A percentile compares a stretch with the other conserved stretches of the same genome.
phyloP scores from a whole-genome alignment of 192 early-diverging fungal species.

The Mortierella claussenii region DNA sequence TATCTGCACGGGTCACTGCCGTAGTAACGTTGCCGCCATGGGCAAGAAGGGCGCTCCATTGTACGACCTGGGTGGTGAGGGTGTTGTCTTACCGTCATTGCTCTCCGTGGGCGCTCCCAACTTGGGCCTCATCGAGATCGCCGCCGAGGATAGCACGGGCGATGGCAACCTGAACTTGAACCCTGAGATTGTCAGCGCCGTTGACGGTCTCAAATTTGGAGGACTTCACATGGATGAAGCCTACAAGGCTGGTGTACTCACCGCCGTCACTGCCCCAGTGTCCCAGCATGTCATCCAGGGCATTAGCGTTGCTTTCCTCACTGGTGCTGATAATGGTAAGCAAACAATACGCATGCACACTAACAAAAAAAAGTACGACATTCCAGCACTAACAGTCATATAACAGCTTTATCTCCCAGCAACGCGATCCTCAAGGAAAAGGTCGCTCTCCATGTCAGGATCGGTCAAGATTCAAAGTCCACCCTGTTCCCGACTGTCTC shows the following conservation, averaged over 20 bases:
- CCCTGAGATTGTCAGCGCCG: slow-evolving; percentile 54
- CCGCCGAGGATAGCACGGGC: slow-evolving; percentile 62
- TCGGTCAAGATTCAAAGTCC: slow-evolving; percentile 62
- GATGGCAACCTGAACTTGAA: slow-evolving; percentile 63
- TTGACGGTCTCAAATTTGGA: slow-evolving; percentile 76
- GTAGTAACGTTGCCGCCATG: slow-evolving; percentile 25
- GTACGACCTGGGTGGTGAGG: slow-evolving; percentile 49
- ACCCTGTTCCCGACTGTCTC: slow-evolving; percentile 60
- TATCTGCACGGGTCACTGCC: slow-evolving; percentile 56
- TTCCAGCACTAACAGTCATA: not conserved
- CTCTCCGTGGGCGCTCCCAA: slow-evolving; percentile 63
- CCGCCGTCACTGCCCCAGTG: slow-evolving; percentile 66
- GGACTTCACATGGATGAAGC: slow-evolving; percentile 64
- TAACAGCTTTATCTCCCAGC: slow-evolving; percentile 20
- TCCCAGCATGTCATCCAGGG: slow-evolving; percentile 67
- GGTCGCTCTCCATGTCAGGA: slow-evolving; percentile 68
- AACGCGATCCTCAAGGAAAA: slow-evolving; percentile 57
- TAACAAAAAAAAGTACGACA: too few relatives aligned
- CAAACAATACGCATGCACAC: too few relatives aligned
- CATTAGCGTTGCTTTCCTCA: slow-evolving; percentile 73
- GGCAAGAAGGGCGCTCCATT: slow-evolving; percentile 12
- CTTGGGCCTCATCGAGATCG: slow-evolving; percentile 77
- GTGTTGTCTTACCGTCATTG: slow-evolving; percentile 49
- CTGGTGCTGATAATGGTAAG: slow-evolving; percentile 65
- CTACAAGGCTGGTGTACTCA: slow-evolving; percentile 69